phyloP scores from a whole-genome alignment of 2,329 filamentous ascomycete genomes.

The Aspergillus hortae region DNA sequence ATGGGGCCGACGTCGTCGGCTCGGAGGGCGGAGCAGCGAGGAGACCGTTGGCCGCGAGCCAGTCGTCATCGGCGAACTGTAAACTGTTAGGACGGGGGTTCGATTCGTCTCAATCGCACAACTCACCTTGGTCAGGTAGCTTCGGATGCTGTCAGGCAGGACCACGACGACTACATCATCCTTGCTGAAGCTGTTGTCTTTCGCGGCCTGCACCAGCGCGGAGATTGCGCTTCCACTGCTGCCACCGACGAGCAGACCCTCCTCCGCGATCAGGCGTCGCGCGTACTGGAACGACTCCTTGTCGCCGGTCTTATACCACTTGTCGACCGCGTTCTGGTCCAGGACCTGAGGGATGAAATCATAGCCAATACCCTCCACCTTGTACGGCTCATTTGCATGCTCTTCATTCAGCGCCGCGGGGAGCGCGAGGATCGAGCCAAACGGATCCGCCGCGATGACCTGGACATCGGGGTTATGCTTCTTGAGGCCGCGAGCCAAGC shows the following conservation, averaged over 20 bases:
- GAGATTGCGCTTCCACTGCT: constrained; percentile 90
- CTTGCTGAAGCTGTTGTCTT: constrained; percentile 72
- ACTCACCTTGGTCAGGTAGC: constrained; percentile 80
- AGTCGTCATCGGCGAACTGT: constrained; percentile 93
- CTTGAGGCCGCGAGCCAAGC: constrained; percentile 75
- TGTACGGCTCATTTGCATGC: constrained; percentile 79
- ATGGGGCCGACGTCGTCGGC: constrained; percentile 30
- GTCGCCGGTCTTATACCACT: constrained; percentile 98
- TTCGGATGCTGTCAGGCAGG: constrained; percentile 92
- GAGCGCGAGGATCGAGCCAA: constrained; percentile 84
- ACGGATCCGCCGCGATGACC: constrained; percentile 86
- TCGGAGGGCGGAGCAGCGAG: constrained; percentile 60
- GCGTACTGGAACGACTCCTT: constrained; percentile 85
- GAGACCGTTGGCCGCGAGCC: constrained; percentile 94
- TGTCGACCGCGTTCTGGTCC: constrained; percentile 73
- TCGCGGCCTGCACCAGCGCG: constrained; percentile 71
- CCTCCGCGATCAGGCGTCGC: constrained; percentile 86
- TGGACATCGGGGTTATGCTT: constrained; percentile 86
- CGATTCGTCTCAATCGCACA: background rate
- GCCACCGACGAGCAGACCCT: constrained; percentile 88
- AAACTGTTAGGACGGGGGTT: constrained; percentile 10
- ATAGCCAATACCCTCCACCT: constrained; percentile 98
- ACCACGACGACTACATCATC: constrained; percentile 88
- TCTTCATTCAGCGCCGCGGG: constrained; percentile 77
- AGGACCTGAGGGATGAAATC: constrained; percentile 97